phyloP scores from a whole-genome alignment of 345 rosid genomes.

The Aquilaria sinensis region DNA sequence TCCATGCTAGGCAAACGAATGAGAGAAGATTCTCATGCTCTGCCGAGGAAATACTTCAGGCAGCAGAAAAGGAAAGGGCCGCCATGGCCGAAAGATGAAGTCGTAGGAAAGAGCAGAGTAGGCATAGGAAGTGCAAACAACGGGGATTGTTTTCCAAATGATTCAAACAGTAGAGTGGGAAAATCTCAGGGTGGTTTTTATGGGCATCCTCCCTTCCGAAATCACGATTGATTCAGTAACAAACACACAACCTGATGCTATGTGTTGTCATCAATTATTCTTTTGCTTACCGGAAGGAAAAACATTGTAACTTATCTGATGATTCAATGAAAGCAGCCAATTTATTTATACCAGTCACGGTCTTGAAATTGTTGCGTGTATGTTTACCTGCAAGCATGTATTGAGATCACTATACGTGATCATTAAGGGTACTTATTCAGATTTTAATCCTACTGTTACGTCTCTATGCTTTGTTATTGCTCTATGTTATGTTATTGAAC shows the following conservation, averaged over 20 bases:
- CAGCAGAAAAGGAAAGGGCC: conserved; percentile 68
- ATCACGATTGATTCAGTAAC: conserved; percentile 37
- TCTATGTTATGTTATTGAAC: too few species aligned
- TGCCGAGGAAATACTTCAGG: conserved; percentile 72
- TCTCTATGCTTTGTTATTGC: too few species aligned
- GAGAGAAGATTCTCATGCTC: conserved; percentile 44
- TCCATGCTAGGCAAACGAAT: conserved; percentile 33
- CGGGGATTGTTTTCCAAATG: conserved; percentile 32
- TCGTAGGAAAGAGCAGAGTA: conserved; percentile 22
- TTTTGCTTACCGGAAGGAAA: neutral
- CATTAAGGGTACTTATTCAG: too few species aligned
- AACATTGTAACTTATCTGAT: too few species aligned
- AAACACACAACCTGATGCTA: conserved; percentile 18
- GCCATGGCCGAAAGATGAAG: conserved; percentile 59
- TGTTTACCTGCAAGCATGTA: too few species aligned
- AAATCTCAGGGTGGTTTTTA: conserved; percentile 32
- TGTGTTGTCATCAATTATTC: conserved; percentile 58
- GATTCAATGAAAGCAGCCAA: too few species aligned
- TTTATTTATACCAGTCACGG: too few species aligned
- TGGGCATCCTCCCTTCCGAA: conserved; percentile 33
- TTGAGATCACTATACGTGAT: too few species aligned
- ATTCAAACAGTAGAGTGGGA: conserved; percentile 35
- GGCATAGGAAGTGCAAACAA: conserved; percentile 25
- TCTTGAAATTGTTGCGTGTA: too few species aligned
- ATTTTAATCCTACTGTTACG: too few species aligned